phyloP scores from a whole-genome alignment of 176 grass and related monocot species.

The Carex littledalei region DNA sequence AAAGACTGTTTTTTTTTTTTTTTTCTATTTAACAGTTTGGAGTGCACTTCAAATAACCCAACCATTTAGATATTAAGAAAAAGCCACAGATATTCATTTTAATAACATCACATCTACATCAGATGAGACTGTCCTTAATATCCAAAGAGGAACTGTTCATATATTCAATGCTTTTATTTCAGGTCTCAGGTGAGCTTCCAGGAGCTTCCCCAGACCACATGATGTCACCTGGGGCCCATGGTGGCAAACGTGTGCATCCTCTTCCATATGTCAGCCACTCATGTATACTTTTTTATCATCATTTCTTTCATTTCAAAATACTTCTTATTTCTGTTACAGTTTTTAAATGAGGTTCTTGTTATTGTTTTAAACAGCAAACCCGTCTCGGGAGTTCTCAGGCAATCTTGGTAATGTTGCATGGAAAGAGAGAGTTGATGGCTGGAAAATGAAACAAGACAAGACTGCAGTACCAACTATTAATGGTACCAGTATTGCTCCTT shows the following conservation, averaged over 20 bases:
- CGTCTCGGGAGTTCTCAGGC: slow-evolving; percentile 88
- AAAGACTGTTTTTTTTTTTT: not conserved
- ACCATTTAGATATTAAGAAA: not conserved
- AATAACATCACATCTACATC: not conserved
- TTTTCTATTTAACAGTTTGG: not conserved
- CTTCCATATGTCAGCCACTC: slow-evolving; percentile 74
- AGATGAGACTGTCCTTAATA: not conserved
- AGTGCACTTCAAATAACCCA: not conserved
- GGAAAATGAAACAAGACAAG: slow-evolving; percentile 99
- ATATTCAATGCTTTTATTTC: slow-evolving; percentile 21
- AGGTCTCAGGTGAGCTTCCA: slow-evolving; percentile 83
- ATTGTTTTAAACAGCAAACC: slow-evolving; percentile 51
- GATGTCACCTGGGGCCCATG: slow-evolving; percentile 82
- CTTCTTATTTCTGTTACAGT: not conserved
- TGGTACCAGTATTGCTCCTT: slow-evolving; percentile 89
- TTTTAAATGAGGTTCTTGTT: slow-evolving; percentile 23
- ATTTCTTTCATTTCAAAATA: not conserved
- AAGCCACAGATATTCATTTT: not conserved
- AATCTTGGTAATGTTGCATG: slow-evolving; percentile 89
- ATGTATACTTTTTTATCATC: slow-evolving; percentile 33
- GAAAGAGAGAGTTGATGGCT: slow-evolving; percentile 99
- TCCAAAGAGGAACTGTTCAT: not conserved
- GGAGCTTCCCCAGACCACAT: slow-evolving; percentile 80
- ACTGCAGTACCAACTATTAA: slow-evolving; percentile 76
- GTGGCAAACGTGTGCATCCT: slow-evolving; percentile 66